Evolutionary conservation across 805 yeast species (phyloP), one percentile per base, ranked within the genome.

Genomic region (Starmerella etchellsii): DNA sequence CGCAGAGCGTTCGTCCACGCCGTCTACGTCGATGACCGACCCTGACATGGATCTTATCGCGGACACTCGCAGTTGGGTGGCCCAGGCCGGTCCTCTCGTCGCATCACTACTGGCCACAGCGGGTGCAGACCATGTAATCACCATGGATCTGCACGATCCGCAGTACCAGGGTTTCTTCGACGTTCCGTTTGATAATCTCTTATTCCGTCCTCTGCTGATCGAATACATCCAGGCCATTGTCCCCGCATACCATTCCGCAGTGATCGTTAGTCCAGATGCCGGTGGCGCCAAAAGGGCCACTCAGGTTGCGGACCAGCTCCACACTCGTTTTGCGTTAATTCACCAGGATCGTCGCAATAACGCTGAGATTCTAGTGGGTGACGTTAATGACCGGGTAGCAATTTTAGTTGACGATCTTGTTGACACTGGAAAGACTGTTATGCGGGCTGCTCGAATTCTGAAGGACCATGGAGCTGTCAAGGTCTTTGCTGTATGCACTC

Each of bases 241-340:
- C 41, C 88, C 93, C n/a, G 62, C 81, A 47, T 83, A 76, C 57
- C 73, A 73, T 50, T 79, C 85, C 31, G 81, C 88, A 31, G 94
- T 91, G 7, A 76, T 91, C 52, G 96, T 91, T 26, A 84, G 95
- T 1, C 99, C 99, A 0, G 99, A 91, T 62, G 91, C 96, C 19
- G 99, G 99, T 56, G 99, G 99, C 47, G 99, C 98, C 37, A 91
- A 91, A 61, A 68, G 98, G 50, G 96, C 98, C 25, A 82, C 95
- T 1, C 79, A 88, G 1, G 72, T 91, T 46, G 98, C 98, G 1
- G 99, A 91, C 62, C 73, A 81, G 1, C 64, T 91, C 43, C 85
- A 83, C 16, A 72, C 91, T 66, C 73, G 85, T 21, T 87, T 91
- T 65, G 98, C 99, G 0, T 67, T 91, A 61, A 85, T 91, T 49